Evolutionary conservation across 768 basidiomycete species (phyloP), one percentile per base, ranked within the genome.

Genomic region (Xerocomus spinulosus): DNA sequence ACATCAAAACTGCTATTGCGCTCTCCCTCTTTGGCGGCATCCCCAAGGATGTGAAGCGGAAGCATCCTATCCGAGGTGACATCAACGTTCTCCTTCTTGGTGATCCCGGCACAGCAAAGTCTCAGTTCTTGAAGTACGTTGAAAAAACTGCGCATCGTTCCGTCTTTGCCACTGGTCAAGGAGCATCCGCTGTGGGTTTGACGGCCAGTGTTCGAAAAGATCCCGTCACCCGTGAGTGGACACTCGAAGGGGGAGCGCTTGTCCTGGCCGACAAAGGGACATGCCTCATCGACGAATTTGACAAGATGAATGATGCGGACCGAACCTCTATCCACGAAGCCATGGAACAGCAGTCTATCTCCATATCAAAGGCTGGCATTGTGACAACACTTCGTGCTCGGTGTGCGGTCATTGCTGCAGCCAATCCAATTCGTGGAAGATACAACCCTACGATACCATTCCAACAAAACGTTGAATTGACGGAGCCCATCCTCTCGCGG

Each of bases 231-330:
- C 80, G 86, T 17, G 96, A 98, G 70, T 99, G 96, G 96, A 98
- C 96, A 3, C 78, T 99, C 23, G 96, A 99, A 68, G 96, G 96
- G 13, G 96, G 96, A 9, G 96, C 96, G 3, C 76, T 99, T 9
- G 96, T 99, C n/a, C 76, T 99, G 17, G 96, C 96, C 3, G 96
- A 99, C 70, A 96, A 95, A 70, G 96, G 96, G 12, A 91, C 87
- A 23, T 98, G 96, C 62, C 74, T 98, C 30, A 99, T 99, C 56
- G 96, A 99, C 70, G 96, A 98, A 67, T 98, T 99, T 66, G 96
- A 99, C 74, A 99, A 99, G 76, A 99, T 99, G 96, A 98, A 98
- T 69, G 96, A 98, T 60, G 80, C 91, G 14, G 95, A 99, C 66
- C 78, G 95, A 58, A 98, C 94, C 14, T 96, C 93, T 4, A 98